Conservation (phyloP, 108 stramenopile genomes). For the Stephanodiscus triporus region DNA sequence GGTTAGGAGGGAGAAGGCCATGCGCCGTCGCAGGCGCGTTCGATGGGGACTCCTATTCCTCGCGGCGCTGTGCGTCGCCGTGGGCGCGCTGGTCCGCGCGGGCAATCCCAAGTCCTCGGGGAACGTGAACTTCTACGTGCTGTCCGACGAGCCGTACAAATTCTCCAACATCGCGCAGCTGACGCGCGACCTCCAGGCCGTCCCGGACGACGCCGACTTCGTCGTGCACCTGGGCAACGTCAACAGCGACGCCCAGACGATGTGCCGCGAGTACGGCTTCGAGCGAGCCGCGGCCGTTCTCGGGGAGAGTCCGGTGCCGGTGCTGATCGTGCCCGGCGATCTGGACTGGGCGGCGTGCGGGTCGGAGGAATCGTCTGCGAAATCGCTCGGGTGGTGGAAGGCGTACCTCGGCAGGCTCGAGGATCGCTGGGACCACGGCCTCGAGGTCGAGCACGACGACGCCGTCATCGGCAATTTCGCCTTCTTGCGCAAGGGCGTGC, state of each 20-base stretch:
- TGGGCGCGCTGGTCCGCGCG: slow-evolving; percentile 27
- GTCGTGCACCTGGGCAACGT: slow-evolving; percentile 80
- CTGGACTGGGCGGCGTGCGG: slow-evolving; percentile 81
- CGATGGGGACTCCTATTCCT: slow-evolving; percentile 17
- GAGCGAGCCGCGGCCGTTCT: slow-evolving; percentile 49
- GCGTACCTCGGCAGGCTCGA: slow-evolving; percentile 59
- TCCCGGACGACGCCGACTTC: slow-evolving; percentile 73
- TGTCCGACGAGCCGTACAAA: slow-evolving; percentile 70
- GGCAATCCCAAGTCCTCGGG: slow-evolving; percentile 24
- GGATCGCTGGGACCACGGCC: slow-evolving; percentile 39
- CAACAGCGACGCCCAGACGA: slow-evolving; percentile 53
- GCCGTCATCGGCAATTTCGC: slow-evolving; percentile 65
- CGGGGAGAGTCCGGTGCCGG: slow-evolving; percentile 56
- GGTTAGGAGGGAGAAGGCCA: slow-evolving; percentile 40
- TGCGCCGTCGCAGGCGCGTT: slow-evolving; percentile 30
- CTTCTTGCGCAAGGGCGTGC: slow-evolving; percentile 65
- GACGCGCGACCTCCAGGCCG: slow-evolving; percentile 49
- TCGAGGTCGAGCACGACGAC: slow-evolving; percentile 46
- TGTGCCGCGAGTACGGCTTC: slow-evolving; percentile 61
- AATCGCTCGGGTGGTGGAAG: slow-evolving; percentile 59
- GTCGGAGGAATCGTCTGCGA: slow-evolving; percentile 11
- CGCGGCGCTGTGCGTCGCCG: slow-evolving; percentile 12
- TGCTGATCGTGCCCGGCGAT: slow-evolving; percentile 74
- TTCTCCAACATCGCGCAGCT: slow-evolving; percentile 49
- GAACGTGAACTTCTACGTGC: slow-evolving; percentile 73